Conservation (phyloP, 2,329 filamentous ascomycete genomes). For the Alternaria ethzedia region DNA sequence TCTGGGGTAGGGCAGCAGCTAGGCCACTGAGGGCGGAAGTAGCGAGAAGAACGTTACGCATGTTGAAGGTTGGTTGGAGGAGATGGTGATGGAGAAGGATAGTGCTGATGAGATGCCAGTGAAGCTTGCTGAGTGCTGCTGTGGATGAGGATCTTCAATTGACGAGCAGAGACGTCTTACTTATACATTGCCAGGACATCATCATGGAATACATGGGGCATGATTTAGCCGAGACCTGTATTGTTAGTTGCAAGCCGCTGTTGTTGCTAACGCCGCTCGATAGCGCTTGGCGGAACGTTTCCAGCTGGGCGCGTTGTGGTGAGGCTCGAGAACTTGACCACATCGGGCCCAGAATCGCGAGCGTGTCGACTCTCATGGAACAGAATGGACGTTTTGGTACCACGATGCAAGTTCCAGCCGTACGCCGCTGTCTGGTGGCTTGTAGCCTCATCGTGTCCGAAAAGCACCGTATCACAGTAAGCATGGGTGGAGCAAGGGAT, state of each 20-base stretch:
- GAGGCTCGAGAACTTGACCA: slow-evolving; percentile 2
- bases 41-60: slow-evolving; percentile 29
- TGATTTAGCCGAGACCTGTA: not conserved
- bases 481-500: slow-evolving; percentile 14
- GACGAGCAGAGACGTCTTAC: slow-evolving; percentile 18
- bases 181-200: slow-evolving; percentile 11
- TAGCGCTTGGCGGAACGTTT: not conserved
- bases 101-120: slow-evolving; percentile 1
- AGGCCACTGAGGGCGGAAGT: slow-evolving; percentile 21
- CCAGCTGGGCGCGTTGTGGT: not conserved
- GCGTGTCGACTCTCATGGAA: slow-evolving; percentile 1
- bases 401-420: slow-evolving; percentile 1
- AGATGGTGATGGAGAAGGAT: slow-evolving; percentile 8
- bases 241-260: slow-evolving; percentile 11
- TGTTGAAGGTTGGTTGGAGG: slow-evolving; percentile 19
- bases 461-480: slow-evolving; percentile 9
- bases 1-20: slow-evolving; percentile 29
- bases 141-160: slow-evolving; percentile 16
- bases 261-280: slow-evolving; percentile 1
- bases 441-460: slow-evolving; percentile 7
- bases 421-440: slow-evolving; percentile 19
- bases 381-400: slow-evolving; percentile 4
- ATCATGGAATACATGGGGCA: slow-evolving; percentile 2
- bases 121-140: slow-evolving; percentile 10
- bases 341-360: not conserved